phyloP scores from a whole-genome alignment of 83 land plant genomes.

The Picea engelmannii region DNA sequence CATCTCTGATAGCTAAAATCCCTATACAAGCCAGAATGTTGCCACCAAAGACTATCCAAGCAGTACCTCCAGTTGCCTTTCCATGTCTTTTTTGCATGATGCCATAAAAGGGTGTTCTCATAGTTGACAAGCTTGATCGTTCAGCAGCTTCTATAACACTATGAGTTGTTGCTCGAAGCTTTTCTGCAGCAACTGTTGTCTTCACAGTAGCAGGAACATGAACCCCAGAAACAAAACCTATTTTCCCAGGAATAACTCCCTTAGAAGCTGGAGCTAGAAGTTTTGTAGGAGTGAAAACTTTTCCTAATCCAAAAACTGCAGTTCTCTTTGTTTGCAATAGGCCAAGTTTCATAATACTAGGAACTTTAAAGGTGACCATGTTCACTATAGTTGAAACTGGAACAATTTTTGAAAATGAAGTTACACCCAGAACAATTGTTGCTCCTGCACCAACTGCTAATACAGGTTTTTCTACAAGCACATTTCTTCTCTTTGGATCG shows the following conservation, averaged over 20 bases:
- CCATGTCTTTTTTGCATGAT: conserved; percentile 69
- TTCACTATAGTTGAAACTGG: conserved; percentile 71
- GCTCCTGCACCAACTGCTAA: conserved; percentile 92
- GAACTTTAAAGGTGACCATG: conserved; percentile 51
- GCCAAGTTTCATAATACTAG: conserved; percentile 56
- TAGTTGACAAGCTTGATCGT: conserved; percentile 76
- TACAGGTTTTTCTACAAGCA: conserved; percentile 51
- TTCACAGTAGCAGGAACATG: conserved; percentile 43
- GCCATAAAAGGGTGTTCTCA: conserved; percentile 88
- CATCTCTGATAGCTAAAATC: conserved; percentile 66
- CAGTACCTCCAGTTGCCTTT: conserved; percentile 41
- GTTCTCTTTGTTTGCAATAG: conserved; percentile 63
- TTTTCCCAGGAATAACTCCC: conserved; percentile 19
- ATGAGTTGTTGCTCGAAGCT: conserved; percentile 67
- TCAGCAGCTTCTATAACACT: conserved; percentile 73
- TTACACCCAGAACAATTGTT: conserved; percentile 72
- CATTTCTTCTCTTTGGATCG: conserved; percentile 12
- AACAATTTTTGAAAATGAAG: conserved; percentile 64
- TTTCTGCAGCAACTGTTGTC: conserved; percentile 64
- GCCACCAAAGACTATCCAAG: conserved; percentile 77
- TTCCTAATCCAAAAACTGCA: conserved; percentile 44
- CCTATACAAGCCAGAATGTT: conserved; percentile 78
- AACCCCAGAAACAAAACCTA: conserved; percentile 35
- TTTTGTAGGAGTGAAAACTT: conserved; percentile 48
- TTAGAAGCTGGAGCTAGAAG: conserved; percentile 41